Conservation (phyloP, 306 rosid species). For the Cicer yamashitae region DNA sequence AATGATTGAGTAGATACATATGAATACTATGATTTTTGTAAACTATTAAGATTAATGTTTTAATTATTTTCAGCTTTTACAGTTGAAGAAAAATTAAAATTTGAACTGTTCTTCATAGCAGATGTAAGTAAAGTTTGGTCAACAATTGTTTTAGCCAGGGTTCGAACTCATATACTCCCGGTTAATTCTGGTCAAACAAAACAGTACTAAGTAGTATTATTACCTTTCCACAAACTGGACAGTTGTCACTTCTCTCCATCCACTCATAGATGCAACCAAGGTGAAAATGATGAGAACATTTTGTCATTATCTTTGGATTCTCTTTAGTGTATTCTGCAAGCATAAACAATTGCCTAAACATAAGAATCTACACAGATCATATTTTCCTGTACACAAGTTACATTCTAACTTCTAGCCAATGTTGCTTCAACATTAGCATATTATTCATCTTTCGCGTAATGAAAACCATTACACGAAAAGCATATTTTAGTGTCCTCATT, state of each 20-base stretch:
- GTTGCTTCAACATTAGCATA: slow-evolving; percentile 17
- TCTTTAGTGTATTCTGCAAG: slow-evolving; percentile 82
- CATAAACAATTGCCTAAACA: slow-evolving; percentile 28
- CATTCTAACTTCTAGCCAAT: slow-evolving; percentile 25
- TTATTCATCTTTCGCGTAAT: slow-evolving; percentile 5
- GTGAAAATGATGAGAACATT: slow-evolving; percentile 96
- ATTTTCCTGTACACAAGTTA: slow-evolving; percentile 27
- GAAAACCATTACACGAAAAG: slow-evolving; percentile 7
- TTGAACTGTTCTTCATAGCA: background rate
- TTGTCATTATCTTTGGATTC: slow-evolving; percentile 92
- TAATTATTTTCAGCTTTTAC: background rate
- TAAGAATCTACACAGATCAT: slow-evolving; percentile 37
- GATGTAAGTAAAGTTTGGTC: background rate
- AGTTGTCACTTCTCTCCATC: slow-evolving; percentile 99
- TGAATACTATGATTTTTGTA: background rate
- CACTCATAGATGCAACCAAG: slow-evolving; percentile 99
- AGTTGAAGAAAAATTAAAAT: background rate
- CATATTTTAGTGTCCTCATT: background rate
- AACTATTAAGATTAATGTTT: background rate
- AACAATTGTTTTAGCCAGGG: too few relatives aligned
- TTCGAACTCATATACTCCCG: too few relatives aligned
- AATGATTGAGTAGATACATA: background rate
- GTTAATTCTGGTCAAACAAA: too few relatives aligned
- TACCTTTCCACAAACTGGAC: slow-evolving; percentile 99
- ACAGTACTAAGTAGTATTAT: background rate